Percentiles rank a stretch among this genome's conserved stretches.
Conservation (phyloP, 164 flowering plant species). For the Stephania cephalantha region DNA sequence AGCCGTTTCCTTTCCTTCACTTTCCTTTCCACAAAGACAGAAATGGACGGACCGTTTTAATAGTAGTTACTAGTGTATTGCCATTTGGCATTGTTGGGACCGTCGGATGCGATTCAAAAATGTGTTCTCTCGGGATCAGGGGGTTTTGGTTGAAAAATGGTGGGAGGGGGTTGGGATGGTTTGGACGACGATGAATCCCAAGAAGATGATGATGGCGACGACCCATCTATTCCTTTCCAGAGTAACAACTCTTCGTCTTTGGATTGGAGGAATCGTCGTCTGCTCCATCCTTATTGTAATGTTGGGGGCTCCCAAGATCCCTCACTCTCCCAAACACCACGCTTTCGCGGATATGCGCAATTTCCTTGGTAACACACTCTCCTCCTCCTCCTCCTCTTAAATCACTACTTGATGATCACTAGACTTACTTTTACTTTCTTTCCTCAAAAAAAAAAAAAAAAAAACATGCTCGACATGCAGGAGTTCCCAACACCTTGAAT, state of each 20-base stretch:
- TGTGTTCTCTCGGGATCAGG: no score
- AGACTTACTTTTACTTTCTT: background rate
- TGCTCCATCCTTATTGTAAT: conserved; percentile 30
- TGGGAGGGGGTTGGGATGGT: no score
- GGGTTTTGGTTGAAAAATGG: no score
- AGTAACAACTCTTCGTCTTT: conserved; percentile 24
- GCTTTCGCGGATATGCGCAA: conserved; percentile 50
- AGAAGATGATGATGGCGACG: no score
- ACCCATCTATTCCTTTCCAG: conserved; percentile 12
- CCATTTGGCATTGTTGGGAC: no score
- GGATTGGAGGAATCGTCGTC: conserved; percentile 23
- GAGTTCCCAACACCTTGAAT: conserved; percentile 33
- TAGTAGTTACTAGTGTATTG: no score
- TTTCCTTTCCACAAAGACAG: no score
- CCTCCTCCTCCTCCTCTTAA: background rate
- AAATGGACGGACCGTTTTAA: no score
- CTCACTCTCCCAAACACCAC: conserved; percentile 36
- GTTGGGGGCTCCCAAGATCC: conserved; percentile 41
- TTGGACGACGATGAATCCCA: conserved; percentile 2
- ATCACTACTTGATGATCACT: background rate
- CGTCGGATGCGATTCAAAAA: no score
- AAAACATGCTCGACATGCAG: conserved; percentile 2
- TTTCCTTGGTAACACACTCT: conserved; percentile 30
- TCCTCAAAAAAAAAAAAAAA: background rate
- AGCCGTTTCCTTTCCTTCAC: no score